A percentile compares a stretch with the other conserved stretches of the same genome.
These are phyloP conservation scores for Casuarina cunninghamiana DNA, from an alignment of 306 rosid species.

Conservation along the genomic window DNA sequence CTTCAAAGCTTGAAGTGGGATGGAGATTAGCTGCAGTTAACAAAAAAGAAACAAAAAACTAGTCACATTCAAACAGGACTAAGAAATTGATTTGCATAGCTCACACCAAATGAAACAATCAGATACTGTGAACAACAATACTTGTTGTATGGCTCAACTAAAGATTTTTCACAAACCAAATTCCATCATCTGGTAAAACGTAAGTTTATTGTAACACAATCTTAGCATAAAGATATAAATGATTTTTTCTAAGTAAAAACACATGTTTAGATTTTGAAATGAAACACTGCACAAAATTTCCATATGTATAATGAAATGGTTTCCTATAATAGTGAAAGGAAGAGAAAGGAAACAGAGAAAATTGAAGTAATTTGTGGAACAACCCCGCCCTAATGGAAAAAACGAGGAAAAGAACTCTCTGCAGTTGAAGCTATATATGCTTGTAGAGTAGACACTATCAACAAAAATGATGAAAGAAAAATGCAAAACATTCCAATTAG, in stretches of 20 bases:
- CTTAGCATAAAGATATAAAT: neutral
- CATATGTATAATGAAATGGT: neutral
- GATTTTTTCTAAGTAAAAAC: neutral
- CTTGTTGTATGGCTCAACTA: neutral
- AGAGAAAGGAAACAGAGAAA: neutral
- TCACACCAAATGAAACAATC: slow-evolving; percentile 17
- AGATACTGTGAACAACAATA: slow-evolving; percentile 1
- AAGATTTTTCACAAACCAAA: neutral
- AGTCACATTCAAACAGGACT: neutral
- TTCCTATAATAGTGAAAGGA: neutral
- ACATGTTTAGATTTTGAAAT: neutral
- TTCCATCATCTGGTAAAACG: neutral
- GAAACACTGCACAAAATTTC: neutral
- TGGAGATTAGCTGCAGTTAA: slow-evolving; percentile 71
- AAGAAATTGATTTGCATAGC: slow-evolving; percentile 1
- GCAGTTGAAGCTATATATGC: neutral
- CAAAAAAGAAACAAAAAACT: neutral
- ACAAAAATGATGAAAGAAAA: neutral
- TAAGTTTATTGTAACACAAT: neutral
- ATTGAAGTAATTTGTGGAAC: neutral
- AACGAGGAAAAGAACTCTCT: neutral
- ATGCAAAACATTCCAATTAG: neutral
- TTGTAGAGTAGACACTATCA: neutral
- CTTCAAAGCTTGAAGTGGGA: slow-evolving; percentile 81
- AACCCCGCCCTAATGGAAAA: neutral